Evolutionary conservation across 805 yeast genomes (phyloP).

Genomic region (Metschnikowia shivogae): DNA sequence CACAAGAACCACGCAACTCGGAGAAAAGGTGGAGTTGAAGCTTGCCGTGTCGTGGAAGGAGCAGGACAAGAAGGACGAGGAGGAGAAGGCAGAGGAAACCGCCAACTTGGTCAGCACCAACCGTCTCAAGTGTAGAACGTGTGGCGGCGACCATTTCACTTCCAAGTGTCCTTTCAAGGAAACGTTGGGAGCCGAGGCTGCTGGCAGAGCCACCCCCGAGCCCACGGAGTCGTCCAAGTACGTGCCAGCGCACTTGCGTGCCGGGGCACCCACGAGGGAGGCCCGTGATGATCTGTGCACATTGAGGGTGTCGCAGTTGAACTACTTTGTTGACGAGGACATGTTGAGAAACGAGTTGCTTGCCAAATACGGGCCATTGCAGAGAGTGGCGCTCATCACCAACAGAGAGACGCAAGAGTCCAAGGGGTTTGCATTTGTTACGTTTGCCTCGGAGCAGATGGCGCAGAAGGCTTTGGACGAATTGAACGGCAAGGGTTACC

Average conservation of each 20-base stretch:
- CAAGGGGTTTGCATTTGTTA: constrained; percentile 93
- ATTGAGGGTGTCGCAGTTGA: constrained; percentile 85
- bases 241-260: constrained; percentile 45
- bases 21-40: constrained; percentile 75
- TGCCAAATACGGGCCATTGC: constrained; percentile 59
- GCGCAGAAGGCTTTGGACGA: constrained; percentile 76
- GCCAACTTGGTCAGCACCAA: constrained; percentile 36
- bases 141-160: constrained; percentile 94
- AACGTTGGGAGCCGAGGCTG: constrained; percentile 59
- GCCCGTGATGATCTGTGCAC: constrained; percentile 82
- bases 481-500: constrained; percentile 88
- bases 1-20: constrained; percentile 79
- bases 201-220: constrained; percentile 30
- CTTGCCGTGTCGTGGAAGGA: constrained; percentile 76
- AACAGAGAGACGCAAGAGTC: constrained; percentile 92
- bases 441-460: constrained; percentile 59
- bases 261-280: constrained; percentile 42
- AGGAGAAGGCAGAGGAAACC: constrained; percentile 44
- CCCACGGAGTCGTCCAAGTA: constrained; percentile 28
- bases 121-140: constrained; percentile 72
- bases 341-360: constrained; percentile 70
- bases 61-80: constrained; percentile 68
- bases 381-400: constrained; percentile 79
- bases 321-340: constrained; percentile 78
- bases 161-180: constrained; percentile 94